Base-by-base conservation (phyloP, 176 grass and related monocot genomes). In the Pharus latifolius region DNA sequence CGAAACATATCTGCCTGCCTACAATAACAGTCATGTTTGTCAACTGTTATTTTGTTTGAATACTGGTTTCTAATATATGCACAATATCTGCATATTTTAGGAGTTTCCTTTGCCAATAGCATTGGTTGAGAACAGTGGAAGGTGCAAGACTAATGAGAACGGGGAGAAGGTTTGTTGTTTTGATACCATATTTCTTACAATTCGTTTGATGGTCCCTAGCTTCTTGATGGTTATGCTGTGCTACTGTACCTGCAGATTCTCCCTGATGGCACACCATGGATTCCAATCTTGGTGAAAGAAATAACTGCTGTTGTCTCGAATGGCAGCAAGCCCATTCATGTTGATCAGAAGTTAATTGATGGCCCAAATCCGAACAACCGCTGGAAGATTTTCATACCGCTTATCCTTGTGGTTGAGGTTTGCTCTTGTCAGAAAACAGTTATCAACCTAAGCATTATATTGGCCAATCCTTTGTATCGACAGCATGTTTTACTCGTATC, bases 341-440 rank as follows among this genome's bases (percentile, higher is more conserved):
- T 94, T 76, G 95, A 99, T 73, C 90, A 91, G 49, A 94, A 91
- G 67, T 80, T 99, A 75, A 94, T 94, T 17, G 95, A 99, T 17
- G 95, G 90, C 35, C 87, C 87, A 51, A 94, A 99, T 32, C 82
- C 87, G 15, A 99, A 99, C 67, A 86, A 91, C 28, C 83, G 84
- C 67, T 88, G 90, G 77, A 99, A 94, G 68, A 75, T 69, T 23
- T 88, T 91, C 59, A 94, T 99, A 55, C 90, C 95, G 16, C 81
- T 99, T 49, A 88, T 99, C 54, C 52, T 94, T 31, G 68, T 76
- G 25, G 81, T 94, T 54, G 87, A 99, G 90, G 90, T 91, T 53
- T 65, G 55, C 12, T 56, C 29, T 14, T 14, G 19, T 45, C 46
- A 43, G 37, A 65, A 29, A 32, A 68, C 56, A 60, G 46, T 69